These are phyloP conservation scores for Sphaerulina vaccinii DNA, from an alignment of 2,329 filamentous ascomycete species.

Conservation along the genomic window DNA sequence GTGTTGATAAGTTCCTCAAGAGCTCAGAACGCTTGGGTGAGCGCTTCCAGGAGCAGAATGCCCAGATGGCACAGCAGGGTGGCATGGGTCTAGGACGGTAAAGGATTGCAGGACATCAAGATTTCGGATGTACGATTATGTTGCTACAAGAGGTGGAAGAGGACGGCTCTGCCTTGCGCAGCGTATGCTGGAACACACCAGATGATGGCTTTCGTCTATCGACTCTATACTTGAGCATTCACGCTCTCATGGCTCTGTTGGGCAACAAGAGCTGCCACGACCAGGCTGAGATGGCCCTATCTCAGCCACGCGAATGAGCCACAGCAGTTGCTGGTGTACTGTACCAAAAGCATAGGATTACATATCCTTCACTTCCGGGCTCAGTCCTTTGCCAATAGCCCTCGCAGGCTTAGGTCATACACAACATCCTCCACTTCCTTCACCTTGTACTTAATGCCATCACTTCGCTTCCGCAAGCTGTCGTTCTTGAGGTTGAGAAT, in stretches of 20 bases:
- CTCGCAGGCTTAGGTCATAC: slow-evolving; percentile 87
- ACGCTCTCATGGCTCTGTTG: neutral
- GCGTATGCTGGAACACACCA: slow-evolving; percentile 13
- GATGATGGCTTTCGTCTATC: slow-evolving; percentile 7
- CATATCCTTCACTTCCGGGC: neutral
- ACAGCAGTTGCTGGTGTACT: neutral
- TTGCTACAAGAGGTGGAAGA: neutral
- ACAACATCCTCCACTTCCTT: slow-evolving; percentile 99
- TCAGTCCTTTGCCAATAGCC: slow-evolving; percentile 51
- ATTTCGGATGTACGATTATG: slow-evolving; percentile 16
- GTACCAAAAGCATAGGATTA: neutral
- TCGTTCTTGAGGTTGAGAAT: slow-evolving; percentile 98
- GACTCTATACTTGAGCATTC: slow-evolving; percentile 5
- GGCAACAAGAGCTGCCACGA: neutral
- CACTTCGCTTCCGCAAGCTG: slow-evolving; percentile 77
- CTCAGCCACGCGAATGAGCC: neutral
- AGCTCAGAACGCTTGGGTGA: slow-evolving; percentile 85
- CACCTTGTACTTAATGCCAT: slow-evolving; percentile 94
- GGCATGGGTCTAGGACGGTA: slow-evolving; percentile 37
- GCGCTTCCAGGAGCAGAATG: slow-evolving; percentile 78
- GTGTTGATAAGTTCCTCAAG: slow-evolving; percentile 95
- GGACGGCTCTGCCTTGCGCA: slow-evolving; percentile 19
- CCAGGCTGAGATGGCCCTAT: neutral
- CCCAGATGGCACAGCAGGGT: slow-evolving; percentile 63
- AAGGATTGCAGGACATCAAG: slow-evolving; percentile 1